phyloP scores from a whole-genome alignment of 106 monocot species.

The Apostasia shenzhenica region DNA sequence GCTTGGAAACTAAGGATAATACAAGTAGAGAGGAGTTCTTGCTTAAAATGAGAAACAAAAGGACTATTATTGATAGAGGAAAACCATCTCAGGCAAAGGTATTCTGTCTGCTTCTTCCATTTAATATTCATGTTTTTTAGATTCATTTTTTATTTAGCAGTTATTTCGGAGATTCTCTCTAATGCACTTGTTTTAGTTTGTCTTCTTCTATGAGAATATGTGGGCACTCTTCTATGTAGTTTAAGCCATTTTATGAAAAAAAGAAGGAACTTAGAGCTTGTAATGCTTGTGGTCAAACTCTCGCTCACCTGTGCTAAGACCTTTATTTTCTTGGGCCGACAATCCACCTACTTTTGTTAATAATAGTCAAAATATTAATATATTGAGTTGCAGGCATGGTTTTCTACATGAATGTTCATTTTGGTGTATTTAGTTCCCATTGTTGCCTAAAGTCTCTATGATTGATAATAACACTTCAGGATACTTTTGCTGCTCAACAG shows the following conservation, averaged over 20 bases:
- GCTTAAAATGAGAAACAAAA: conserved; percentile 21
- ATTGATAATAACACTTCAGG: conserved; percentile 11
- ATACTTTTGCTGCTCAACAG: conserved; percentile 10
- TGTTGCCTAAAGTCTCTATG: no score
- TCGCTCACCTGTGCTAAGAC: no score
- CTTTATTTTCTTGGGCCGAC: no score
- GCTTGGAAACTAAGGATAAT: conserved; percentile 1
- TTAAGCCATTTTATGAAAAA: not conserved
- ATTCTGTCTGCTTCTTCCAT: not conserved
- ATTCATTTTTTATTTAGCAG: not conserved
- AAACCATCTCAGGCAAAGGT: conserved; percentile 13
- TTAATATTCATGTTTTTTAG: not conserved
- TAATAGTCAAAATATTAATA: no score
- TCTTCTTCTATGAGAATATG: not conserved
- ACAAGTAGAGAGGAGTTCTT: not conserved
- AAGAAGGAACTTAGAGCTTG: no score
- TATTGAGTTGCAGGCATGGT: no score
- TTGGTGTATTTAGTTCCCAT: no score
- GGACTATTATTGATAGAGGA: not conserved
- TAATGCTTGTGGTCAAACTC: no score
- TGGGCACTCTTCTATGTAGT: not conserved
- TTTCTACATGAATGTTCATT: no score
- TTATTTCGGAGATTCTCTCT: not conserved
- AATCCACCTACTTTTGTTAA: no score
- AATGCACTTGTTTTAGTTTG: not conserved